These are phyloP conservation scores for Fusarium protoensiforme DNA, from an alignment of 2,329 filamentous ascomycete genomes.

Conservation along the genomic window DNA sequence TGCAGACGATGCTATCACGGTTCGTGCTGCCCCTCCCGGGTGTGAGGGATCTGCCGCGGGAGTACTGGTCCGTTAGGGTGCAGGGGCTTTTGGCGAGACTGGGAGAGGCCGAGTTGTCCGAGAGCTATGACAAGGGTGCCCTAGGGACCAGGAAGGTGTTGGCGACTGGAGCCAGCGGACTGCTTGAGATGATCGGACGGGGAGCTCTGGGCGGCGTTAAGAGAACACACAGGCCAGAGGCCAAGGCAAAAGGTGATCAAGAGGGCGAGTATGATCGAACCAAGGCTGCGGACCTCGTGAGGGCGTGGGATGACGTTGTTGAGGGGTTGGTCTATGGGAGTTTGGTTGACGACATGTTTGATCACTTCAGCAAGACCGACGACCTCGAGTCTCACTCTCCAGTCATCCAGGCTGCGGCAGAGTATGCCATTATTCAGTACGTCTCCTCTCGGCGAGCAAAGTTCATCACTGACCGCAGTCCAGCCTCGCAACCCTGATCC, in stretches of 20 bases:
- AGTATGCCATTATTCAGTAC: slow-evolving; percentile 77
- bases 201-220: slow-evolving; percentile 70
- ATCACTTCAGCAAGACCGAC: slow-evolving; percentile 68
- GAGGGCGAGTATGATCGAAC: slow-evolving; percentile 64
- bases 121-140: slow-evolving; percentile 84
- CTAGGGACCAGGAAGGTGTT: slow-evolving; percentile 80
- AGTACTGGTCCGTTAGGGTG: slow-evolving; percentile 74
- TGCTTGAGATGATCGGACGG: slow-evolving; percentile 76
- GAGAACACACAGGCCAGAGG: slow-evolving; percentile 6
- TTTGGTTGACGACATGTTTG: slow-evolving; percentile 73
- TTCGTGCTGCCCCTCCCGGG: slow-evolving; percentile 75
- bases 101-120: slow-evolving; percentile 76
- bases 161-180: slow-evolving; percentile 75
- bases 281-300: slow-evolving; percentile 69
- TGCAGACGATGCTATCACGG: slow-evolving; percentile 75
- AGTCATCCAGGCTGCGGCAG: slow-evolving; percentile 71
- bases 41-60: slow-evolving; percentile 68
- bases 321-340: slow-evolving; percentile 75
- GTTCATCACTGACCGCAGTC: slow-evolving; percentile 18
- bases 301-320: slow-evolving; percentile 75
- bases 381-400: slow-evolving; percentile 73
- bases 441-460: slow-evolving; percentile 40
- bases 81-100: slow-evolving; percentile 70
- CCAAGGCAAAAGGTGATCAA: not conserved
- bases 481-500: slow-evolving; percentile 78